Percentiles rank a stretch among this genome's conserved stretches.
These are phyloP conservation scores for Breynia disticha DNA, from an alignment of 441 rosid species.

Conservation along the genomic window DNA sequence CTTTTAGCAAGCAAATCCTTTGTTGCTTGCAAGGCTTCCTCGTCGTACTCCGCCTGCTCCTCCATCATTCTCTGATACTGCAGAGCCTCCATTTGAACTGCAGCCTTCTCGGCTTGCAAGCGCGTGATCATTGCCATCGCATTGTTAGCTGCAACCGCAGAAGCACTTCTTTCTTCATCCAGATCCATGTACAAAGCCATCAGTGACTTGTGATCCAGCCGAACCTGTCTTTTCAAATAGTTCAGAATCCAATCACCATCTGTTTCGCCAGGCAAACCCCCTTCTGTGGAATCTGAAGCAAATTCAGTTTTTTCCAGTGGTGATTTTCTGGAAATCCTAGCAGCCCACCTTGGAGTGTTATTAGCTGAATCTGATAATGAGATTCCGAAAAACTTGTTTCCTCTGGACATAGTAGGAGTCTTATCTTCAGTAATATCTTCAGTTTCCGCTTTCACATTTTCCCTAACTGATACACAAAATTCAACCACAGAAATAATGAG, in stretches of 20 bases:
- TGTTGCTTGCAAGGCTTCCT: slow-evolving; percentile 68
- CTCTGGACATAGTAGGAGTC: slow-evolving; percentile 46
- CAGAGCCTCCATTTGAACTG: slow-evolving; percentile 95
- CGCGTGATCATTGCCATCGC: slow-evolving; percentile 97
- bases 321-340: slow-evolving; percentile 37
- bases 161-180: slow-evolving; percentile 88
- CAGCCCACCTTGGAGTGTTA: slow-evolving; percentile 51
- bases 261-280: slow-evolving; percentile 23
- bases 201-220: slow-evolving; percentile 68
- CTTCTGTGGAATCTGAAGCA: slow-evolving; percentile 34
- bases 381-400: slow-evolving; percentile 69
- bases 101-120: slow-evolving; percentile 91
- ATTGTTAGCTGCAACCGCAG: slow-evolving; percentile 87
- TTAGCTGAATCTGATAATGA: slow-evolving; percentile 44
- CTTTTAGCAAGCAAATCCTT: slow-evolving; percentile 46
- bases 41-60: slow-evolving; percentile 87
- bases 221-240: slow-evolving; percentile 61
- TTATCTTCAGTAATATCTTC: slow-evolving; percentile 40
- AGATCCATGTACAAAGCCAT: slow-evolving; percentile 78
- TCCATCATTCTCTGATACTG: slow-evolving; percentile 99
- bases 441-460: slow-evolving; percentile 36
- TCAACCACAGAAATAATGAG: not conserved
- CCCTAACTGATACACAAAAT: slow-evolving; percentile 22
- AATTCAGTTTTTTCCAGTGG: slow-evolving; percentile 42
- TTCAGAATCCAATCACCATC: slow-evolving; percentile 44